Base-by-base conservation (phyloP, 1,139 yeast species). In the Kluyveromyces sp. region DNA sequence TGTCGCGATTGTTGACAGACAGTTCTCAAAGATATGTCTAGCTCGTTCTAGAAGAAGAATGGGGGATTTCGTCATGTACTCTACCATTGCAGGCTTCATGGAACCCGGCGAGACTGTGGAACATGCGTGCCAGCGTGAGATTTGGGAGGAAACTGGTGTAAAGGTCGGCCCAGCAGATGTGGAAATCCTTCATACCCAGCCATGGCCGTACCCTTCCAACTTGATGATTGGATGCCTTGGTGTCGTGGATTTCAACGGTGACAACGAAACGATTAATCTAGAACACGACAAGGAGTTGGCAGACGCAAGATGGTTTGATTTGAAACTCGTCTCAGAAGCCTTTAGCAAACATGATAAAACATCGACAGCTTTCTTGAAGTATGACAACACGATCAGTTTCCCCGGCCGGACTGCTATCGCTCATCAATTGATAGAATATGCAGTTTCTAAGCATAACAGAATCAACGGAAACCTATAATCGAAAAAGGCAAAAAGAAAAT, bases 121-220 rank as follows among this genome's bases (percentile, higher is more conserved):
- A 65, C 83, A 81, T 40, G 94, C 96, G 10, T 86, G 94, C 33
- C 73, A 82, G 43, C 71, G 98, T 51, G 98, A 90, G 63, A 83
- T 86, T 35, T 89, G 95, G 89, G 98, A 90, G 64, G 98, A 90
- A 65, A 82, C 97, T 2, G 98, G 98, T 3, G 86, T 88, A 34
- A 73, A 68, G 39, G 80, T 85, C 45, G 59, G 69, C 3, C 6
- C 30, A 8, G 37, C 26, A 3, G 69, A 72, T 39, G 83, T 89
- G 34, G 65, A 71, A 44, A 73, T 89, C 44, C 69, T 82, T 31
- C 72, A 79, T 60, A 78, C 92, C 6, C 97, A 89, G 65, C 96
- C 97, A 4, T 89, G 97, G 97, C 98, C 97, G 27, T 90, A 81
- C 67, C 97, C 97, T 1, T 88, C 88, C 0, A 89, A 85, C 61